phyloP scores from a whole-genome alignment of 176 grass and related monocot genomes.

The Miscanthus lutarioriparius region DNA sequence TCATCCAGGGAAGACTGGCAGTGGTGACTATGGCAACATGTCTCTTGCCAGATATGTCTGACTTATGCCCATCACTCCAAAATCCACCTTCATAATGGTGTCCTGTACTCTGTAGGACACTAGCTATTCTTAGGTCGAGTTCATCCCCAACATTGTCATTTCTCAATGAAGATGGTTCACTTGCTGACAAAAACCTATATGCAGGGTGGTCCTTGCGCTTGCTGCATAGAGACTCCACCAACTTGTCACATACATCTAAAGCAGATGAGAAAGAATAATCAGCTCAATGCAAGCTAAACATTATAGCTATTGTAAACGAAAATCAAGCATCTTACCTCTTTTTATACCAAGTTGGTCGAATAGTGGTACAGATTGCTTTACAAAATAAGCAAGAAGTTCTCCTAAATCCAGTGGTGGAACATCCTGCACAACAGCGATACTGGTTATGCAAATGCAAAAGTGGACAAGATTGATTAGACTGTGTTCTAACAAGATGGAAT shows the following conservation, averaged over 20 bases:
- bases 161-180: constrained; percentile 46
- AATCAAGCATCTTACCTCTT: constrained; percentile 60
- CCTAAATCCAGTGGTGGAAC: constrained; percentile 75
- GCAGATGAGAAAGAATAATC: constrained; percentile 16
- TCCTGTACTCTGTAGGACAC: constrained; percentile 85
- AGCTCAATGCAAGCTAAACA: constrained; percentile 19
- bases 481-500: constrained; percentile 5
- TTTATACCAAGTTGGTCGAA: constrained; percentile 91
- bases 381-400: constrained; percentile 84
- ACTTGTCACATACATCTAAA: constrained; percentile 76
- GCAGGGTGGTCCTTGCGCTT: constrained; percentile 55
- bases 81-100: constrained; percentile 72
- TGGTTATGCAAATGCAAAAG: constrained; percentile 31
- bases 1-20: constrained; percentile 99
- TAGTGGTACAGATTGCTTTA: constrained; percentile 90
- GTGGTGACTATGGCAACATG: constrained; percentile 96
- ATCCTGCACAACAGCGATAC: constrained; percentile 43
- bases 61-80: constrained; percentile 51
- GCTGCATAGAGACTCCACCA: constrained; percentile 71
- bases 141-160: constrained; percentile 55
- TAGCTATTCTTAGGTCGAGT: constrained; percentile 85
- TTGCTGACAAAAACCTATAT: constrained; percentile 40
- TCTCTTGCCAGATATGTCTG: constrained; percentile 45
- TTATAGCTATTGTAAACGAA: constrained; percentile 16
- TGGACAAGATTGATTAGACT: constrained; percentile 5